Conservation (phyloP, 176 grass and related monocot species). For the Urochloa ruziziensis region DNA sequence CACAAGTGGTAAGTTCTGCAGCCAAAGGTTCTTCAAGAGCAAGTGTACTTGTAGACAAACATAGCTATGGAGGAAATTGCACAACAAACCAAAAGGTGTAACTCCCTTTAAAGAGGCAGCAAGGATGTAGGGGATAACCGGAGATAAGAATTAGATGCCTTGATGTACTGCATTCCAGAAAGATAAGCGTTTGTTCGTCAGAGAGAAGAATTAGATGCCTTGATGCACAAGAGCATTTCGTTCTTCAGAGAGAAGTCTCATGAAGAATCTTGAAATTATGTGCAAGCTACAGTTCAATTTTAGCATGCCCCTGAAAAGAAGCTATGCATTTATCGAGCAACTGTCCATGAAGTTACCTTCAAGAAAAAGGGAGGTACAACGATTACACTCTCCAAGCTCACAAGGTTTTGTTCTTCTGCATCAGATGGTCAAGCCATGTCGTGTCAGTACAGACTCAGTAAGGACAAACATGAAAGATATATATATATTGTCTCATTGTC, state of each 20-base stretch:
- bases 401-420: background rate
- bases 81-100: background rate
- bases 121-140: background rate
- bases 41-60: background rate
- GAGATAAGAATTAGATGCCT: constrained; percentile 15
- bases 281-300: background rate
- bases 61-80: background rate
- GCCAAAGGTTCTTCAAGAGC: background rate
- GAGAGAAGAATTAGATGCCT: constrained; percentile 3
- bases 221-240: background rate
- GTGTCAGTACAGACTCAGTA: background rate
- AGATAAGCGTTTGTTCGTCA: constrained; percentile 28
- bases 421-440: background rate
- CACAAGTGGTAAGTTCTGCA: background rate
- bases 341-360: background rate
- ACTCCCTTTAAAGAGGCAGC: constrained; percentile 15
- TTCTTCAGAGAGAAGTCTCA: constrained; percentile 10
- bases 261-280: background rate
- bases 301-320: background rate
- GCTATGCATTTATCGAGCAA: background rate
- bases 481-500: too few species aligned
- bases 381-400: background rate
- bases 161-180: background rate
- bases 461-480: background rate
- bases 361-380: background rate